These are phyloP conservation scores for Mucor mucedo DNA, from an alignment of 371 early-diverging fungal genomes.

Conservation along the genomic window DNA sequence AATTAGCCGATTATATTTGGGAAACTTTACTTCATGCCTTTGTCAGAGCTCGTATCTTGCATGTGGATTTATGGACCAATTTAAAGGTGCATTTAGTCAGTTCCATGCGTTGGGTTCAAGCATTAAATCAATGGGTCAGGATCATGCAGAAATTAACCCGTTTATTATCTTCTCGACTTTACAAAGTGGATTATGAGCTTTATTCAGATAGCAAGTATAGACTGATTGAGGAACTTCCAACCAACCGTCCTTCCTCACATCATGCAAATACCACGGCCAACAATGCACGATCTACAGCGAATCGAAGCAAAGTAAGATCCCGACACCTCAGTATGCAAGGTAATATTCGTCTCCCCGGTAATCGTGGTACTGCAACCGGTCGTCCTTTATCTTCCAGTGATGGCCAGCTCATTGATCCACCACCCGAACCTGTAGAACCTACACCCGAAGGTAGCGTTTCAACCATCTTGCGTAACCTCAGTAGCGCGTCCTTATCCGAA, in stretches of 20 bases:
- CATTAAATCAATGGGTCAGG: constrained; percentile 65
- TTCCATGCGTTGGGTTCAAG: constrained; percentile 55
- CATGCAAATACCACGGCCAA: not conserved
- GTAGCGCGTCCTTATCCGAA: constrained; percentile 45
- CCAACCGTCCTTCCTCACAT: constrained; percentile 22
- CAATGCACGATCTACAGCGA: constrained; percentile 1
- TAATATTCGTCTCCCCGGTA: constrained; percentile 6
- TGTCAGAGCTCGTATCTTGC: constrained; percentile 56
- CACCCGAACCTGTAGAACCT: constrained; percentile 8
- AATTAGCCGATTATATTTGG: constrained; percentile 58
- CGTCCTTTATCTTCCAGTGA: constrained; percentile 27
- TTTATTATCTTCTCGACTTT: constrained; percentile 51
- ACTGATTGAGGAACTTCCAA: constrained; percentile 18
- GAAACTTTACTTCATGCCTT: constrained; percentile 68
- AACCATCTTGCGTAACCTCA: constrained; percentile 32
- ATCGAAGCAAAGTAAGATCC: constrained; percentile 16
- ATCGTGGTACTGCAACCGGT: not conserved
- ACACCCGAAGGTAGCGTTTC: constrained; percentile 37
- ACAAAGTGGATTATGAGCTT: constrained; percentile 58
- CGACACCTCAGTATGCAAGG: constrained; percentile 35
- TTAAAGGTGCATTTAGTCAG: constrained; percentile 50
- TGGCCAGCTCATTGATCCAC: constrained; percentile 12
- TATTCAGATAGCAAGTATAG: constrained; percentile 20
- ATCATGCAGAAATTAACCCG: constrained; percentile 61
- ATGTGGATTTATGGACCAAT: constrained; percentile 56